Base-by-base conservation (phyloP, 2,329 filamentous ascomycete species). In the Fusarium sp. region DNA sequence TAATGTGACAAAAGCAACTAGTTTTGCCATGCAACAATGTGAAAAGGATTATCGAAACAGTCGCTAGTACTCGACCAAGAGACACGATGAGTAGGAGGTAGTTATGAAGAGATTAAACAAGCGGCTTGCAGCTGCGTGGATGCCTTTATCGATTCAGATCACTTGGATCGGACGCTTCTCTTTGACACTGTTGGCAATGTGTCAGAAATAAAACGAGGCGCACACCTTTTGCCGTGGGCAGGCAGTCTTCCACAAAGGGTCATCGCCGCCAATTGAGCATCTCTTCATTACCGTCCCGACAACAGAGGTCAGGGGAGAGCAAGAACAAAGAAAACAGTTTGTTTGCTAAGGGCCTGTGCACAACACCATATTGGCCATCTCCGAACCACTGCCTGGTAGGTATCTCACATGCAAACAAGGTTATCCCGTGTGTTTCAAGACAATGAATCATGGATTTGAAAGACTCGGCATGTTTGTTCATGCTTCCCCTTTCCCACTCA, bases 401-500 rank as follows among this genome's bases (percentile, higher is more conserved):
- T 53, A 26, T 17, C 48, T 39, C 54, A 44, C 24, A 44, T 39
- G 45, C 51, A 60, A 59, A 45, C 32, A 69, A 62, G 50, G n/a
- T 32, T 50, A 56, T 58, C 53, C 45, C 47, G 22, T 39, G 38
- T 28, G 28, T 56, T 68, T 57, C 28, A 45, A 45, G 48, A 69
- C 65, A 75, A 70, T 65, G 28, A 30, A 55, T 56, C 39, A n/a
- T 44, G 26, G 24, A 41, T 45, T 22, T n/a, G 14, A 39, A 35
- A 53, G 41, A 63, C 38, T 36, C 63, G 22, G 28, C 39, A 50
- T 58, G 35, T 56, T 65, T 57, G 47, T 66, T 51, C 35, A 65
- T 39, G 50, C 36, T 17, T 35, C 50, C 38, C 24, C 41, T 42
- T 32, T 48, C 41, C 30, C 54, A 41, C 53, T 80, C 77, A 92